These are phyloP conservation scores for Colletotrichum tabaci DNA, from an alignment of 2,329 filamentous ascomycete genomes.

Conservation along the genomic window DNA sequence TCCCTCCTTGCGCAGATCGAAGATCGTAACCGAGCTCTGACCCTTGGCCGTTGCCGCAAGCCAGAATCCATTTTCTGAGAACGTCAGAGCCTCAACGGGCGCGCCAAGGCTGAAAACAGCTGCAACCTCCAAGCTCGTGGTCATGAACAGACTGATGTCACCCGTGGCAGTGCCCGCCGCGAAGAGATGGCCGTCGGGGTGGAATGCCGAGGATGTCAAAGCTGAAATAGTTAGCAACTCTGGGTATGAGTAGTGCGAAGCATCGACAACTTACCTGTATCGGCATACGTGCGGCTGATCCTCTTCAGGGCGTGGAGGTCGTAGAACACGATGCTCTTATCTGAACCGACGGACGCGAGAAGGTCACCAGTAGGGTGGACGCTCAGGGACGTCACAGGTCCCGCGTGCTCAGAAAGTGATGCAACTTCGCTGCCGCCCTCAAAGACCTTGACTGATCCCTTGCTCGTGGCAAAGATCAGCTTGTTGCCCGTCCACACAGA, in stretches of 20 bases:
- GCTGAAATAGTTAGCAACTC: conserved; percentile 63
- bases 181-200: conserved; percentile 96
- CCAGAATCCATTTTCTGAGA: conserved; percentile 98
- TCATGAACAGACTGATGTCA: conserved; percentile 90
- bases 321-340: conserved; percentile 95
- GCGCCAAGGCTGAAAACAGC: conserved; percentile 80
- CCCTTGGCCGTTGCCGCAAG: conserved; percentile 86
- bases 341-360: conserved; percentile 87
- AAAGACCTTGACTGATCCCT: conserved; percentile 86
- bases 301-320: conserved; percentile 78
- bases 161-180: conserved; percentile 86
- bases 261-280: conserved; percentile 61
- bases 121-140: conserved; percentile 82
- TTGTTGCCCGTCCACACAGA: conserved; percentile 76
- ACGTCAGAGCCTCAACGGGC: conserved; percentile 82
- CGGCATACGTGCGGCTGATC: conserved; percentile 84
- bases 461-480: conserved; percentile 80
- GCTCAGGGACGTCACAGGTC: conserved; percentile 82
- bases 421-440: conserved; percentile 78
- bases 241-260: conserved; percentile 1
- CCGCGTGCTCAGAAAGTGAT: conserved; percentile 85
- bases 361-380: conserved; percentile 88
- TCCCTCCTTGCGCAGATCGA: conserved; percentile 93
- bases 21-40: conserved; percentile 85
- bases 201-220: conserved; percentile 85